phyloP scores from a whole-genome alignment of 345 rosid genomes.

The Camelina sativa region DNA sequence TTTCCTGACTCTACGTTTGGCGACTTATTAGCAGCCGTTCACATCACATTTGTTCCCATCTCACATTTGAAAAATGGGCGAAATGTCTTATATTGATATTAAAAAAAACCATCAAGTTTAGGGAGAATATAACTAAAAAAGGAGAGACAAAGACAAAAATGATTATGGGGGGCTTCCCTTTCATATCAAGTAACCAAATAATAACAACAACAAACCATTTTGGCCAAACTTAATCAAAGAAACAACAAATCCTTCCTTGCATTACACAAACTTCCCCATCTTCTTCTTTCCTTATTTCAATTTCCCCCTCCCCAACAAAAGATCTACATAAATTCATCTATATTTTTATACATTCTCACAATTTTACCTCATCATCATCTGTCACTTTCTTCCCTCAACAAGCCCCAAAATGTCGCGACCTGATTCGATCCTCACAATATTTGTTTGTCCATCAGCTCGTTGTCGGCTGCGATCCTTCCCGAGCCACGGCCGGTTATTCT shows the following conservation, averaged over 20 bases:
- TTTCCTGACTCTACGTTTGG: constrained; percentile 9
- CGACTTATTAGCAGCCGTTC: constrained; percentile 32
- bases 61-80: neutral
- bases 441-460: constrained; percentile 65
- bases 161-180: constrained; percentile 19
- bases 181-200: constrained; percentile 31
- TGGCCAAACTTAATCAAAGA: constrained; percentile 43
- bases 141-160: constrained; percentile 8
- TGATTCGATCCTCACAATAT: constrained; percentile 25
- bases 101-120: neutral
- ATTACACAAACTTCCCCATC: constrained; percentile 30
- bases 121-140: neutral
- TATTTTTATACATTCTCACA: constrained; percentile 44
- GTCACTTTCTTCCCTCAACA: neutral
- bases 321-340: constrained; percentile 39
- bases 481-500: constrained; percentile 76
- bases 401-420: neutral
- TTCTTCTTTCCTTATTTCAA: constrained; percentile 38
- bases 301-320: constrained; percentile 21
- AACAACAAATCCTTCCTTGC: constrained; percentile 29
- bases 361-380: constrained; percentile 8
- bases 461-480: constrained; percentile 70
- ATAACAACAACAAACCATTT: constrained; percentile 37
- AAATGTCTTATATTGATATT: no score
- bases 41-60: constrained; percentile 25